A percentile compares a stretch with the other conserved stretches of the same genome.
Evolutionary conservation across 805 yeast genomes (phyloP).

Genomic region (Ogataea thermomethanolica): DNA sequence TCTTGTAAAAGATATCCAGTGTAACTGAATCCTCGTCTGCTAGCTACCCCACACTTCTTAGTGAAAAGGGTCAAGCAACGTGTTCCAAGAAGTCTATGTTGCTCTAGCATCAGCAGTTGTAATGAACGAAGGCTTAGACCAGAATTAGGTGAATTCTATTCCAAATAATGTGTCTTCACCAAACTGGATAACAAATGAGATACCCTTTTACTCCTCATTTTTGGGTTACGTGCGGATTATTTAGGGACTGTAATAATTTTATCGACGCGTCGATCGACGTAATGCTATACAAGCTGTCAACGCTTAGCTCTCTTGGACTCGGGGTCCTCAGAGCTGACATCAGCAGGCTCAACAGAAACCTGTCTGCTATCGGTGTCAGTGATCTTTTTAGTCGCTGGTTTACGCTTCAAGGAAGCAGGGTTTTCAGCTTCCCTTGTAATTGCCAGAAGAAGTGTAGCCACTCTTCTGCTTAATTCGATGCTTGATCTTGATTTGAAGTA

Average conservation of each 20-base stretch:
- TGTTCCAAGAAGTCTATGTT: background rate
- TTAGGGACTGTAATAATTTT: background rate
- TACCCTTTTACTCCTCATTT: constrained; percentile 11
- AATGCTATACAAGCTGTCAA: constrained; percentile 4
- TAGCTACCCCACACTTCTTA: constrained; percentile 4
- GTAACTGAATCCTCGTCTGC: constrained; percentile 15
- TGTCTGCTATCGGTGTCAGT: constrained; percentile 29
- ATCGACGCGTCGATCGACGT: constrained; percentile 12
- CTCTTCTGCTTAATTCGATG: constrained; percentile 68
- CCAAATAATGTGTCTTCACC: background rate
- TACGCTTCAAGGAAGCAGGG: constrained; percentile 51
- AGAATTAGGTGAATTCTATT: background rate
- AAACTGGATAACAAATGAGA: background rate
- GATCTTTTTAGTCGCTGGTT: constrained; percentile 25
- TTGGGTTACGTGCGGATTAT: constrained; percentile 1
- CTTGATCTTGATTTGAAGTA: constrained; percentile 67
- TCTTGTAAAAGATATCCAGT: constrained; percentile 16
- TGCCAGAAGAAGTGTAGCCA: constrained; percentile 63
- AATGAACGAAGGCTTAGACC: no score
- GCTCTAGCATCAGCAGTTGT: background rate
- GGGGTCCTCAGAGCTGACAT: constrained; percentile 6
- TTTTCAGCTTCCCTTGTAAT: constrained; percentile 69
- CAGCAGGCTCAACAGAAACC: constrained; percentile 30
- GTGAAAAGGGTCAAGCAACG: constrained; percentile 1
- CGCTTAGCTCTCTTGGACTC: constrained; percentile 10